Base-by-base conservation (phyloP, 768 basidiomycete genomes). In the Pulveroboletus sp. region DNA sequence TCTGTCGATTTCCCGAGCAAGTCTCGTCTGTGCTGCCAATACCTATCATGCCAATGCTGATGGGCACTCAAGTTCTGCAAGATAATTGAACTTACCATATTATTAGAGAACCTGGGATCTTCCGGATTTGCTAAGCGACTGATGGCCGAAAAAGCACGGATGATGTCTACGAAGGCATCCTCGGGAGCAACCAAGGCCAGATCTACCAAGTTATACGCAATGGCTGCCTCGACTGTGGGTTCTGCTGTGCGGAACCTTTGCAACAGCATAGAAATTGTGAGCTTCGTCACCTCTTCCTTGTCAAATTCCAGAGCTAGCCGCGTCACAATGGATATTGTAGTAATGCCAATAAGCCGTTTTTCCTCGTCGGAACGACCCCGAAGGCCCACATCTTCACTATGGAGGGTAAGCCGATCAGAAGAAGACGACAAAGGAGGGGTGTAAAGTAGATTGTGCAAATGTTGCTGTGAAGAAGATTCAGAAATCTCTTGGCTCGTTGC, bases 201-300 rank as follows among this genome's bases (percentile, higher is more conserved):
- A 51, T 94, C 91, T 7, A 94, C 93, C 11, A 98, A 76, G 61
- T 93, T 94, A 62, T 88, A 87, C 2, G 92, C 86, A 52, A 96
- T 94, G 1, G 89, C 87, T 24, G 93, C 89, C 67, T 97, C 93
- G 14, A 92, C 87, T 0, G 84, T 82, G 0, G 90, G 85, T 59
- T 96, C 94, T 3, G 89, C 87, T 18, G 82, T 81, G 24, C 89
- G 81, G 18, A 95, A 72, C 6, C 92, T 80, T 69, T 96, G 94
- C 35, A 96, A 70, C 9, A 97, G 72, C 92, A 96, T 95, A 0
- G 93, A 93, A 12, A 93, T 81, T 2, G 92, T 93, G 17, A 96
- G 74, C 33, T 85, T 82, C 5, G 88, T 92, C 12, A 93, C 92
- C 71, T 95, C 93, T 62, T 93, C 89, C 52, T 80, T 78, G 50